These are phyloP conservation scores for Rubroboletus pulcherrimus DNA, from an alignment of 768 basidiomycete species.

Conservation along the genomic window DNA sequence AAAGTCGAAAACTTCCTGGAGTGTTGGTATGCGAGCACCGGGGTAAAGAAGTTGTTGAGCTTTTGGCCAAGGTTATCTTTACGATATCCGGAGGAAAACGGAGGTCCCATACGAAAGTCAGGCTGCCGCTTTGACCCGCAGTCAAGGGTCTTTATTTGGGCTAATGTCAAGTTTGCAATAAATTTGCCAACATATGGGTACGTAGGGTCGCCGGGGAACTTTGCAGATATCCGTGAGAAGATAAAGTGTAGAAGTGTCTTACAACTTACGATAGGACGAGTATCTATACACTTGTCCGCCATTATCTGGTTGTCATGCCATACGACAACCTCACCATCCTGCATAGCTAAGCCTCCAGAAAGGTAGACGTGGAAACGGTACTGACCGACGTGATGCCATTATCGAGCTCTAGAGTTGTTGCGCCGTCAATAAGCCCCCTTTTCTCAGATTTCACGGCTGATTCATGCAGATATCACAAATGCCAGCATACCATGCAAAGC, in stretches of 20 bases:
- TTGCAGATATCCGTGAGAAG: slow-evolving; percentile 5
- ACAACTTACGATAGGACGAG: slow-evolving; percentile 52
- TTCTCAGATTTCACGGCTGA: slow-evolving; percentile 4
- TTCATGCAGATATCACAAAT: slow-evolving; percentile 8
- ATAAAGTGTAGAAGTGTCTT: background rate
- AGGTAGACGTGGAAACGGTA: background rate
- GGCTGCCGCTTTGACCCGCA: slow-evolving; percentile 67
- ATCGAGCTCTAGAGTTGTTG: slow-evolving; percentile 74
- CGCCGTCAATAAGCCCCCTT: slow-evolving; percentile 74
- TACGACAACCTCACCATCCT: slow-evolving; percentile 76
- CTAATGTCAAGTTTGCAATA: slow-evolving; percentile 72
- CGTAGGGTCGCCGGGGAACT: slow-evolving; percentile 55
- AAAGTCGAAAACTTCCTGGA: slow-evolving; percentile 73
- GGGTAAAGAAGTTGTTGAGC: slow-evolving; percentile 65
- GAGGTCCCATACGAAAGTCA: slow-evolving; percentile 50
- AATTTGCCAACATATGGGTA: slow-evolving; percentile 78
- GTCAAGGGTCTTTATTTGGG: slow-evolving; percentile 76
- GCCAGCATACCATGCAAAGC: slow-evolving; percentile 64
- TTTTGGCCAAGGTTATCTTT: slow-evolving; percentile 23
- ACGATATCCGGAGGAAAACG: background rate
- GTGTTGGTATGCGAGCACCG: slow-evolving; percentile 66
- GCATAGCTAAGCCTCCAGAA: slow-evolving; percentile 5
- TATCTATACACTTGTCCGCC: slow-evolving; percentile 66
- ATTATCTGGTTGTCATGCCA: slow-evolving; percentile 76
- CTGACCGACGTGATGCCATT: slow-evolving; percentile 69